Evolutionary conservation across 805 yeast genomes (phyloP).

Genomic region (Wickerhamomyces bovis): DNA sequence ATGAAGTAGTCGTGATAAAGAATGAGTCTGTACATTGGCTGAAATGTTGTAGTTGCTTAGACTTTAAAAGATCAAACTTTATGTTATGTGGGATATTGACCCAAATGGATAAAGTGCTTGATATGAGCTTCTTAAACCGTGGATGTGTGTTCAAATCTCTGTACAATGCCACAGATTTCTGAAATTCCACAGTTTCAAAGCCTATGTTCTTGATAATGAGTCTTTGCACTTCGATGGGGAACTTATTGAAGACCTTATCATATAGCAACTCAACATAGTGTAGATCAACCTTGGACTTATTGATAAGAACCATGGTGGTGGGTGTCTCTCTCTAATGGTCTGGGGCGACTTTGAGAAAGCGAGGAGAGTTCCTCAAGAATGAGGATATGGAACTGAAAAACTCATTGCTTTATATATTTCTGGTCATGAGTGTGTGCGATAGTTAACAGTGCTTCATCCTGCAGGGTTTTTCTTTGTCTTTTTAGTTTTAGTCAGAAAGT

Average conservation of each 20-base stretch:
- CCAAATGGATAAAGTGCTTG: not conserved
- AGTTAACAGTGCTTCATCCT: not conserved
- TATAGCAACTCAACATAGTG: not conserved
- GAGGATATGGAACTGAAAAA: not conserved
- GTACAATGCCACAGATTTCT: not conserved
- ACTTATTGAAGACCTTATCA: not conserved
- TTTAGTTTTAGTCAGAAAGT: not conserved
- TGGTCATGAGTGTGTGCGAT: not conserved
- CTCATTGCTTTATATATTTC: too few relatives aligned
- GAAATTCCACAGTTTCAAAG: not conserved
- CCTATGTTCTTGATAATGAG: not conserved
- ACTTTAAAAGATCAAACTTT: not conserved
- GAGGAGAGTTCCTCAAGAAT: too few relatives aligned
- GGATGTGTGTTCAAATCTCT: not conserved
- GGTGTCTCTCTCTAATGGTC: too few relatives aligned
- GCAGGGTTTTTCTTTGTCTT: not conserved
- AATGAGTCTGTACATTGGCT: not conserved
- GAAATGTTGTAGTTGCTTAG: not conserved
- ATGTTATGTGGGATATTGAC: not conserved
- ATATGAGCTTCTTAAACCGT: not conserved
- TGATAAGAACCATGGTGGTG: not conserved
- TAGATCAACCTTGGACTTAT: not conserved
- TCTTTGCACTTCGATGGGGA: not conserved
- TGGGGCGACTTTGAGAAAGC: too few relatives aligned
- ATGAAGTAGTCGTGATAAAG: not conserved